Conservation (phyloP, 352 stramenopile species). For the Chrysophaeum taylorii region DNA sequence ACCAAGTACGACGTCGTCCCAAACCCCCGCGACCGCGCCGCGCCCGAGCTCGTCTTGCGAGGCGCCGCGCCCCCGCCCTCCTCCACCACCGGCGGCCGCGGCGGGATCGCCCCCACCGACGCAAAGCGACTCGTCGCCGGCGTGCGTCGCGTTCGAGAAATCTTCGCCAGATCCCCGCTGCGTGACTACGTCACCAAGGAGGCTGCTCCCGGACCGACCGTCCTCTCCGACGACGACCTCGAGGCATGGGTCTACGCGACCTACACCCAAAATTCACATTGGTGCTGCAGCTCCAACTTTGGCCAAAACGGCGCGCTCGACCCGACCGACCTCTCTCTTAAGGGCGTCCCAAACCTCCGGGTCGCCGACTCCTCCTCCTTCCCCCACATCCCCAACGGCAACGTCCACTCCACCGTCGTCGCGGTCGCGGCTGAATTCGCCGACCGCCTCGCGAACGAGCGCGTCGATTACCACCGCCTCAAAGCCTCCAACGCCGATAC, state of each 20-base stretch:
- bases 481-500: no score
- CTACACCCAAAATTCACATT: constrained; percentile 66
- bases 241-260: constrained; percentile 51
- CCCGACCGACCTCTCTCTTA: constrained; percentile 55
- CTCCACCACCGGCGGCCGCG: no score
- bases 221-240: constrained; percentile 34
- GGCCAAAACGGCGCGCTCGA: constrained; percentile 49
- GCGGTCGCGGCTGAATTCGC: constrained; percentile 74
- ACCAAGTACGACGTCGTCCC: constrained; percentile 40
- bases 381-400: constrained; percentile 81
- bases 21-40: no score
- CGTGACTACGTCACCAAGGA: neutral
- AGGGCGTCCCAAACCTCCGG: constrained; percentile 67
- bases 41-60: constrained; percentile 46
- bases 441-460: neutral
- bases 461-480: no score
- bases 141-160: constrained; percentile 31
- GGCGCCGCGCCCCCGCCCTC: constrained; percentile 36
- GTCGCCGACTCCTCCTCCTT: constrained; percentile 83
- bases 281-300: constrained; percentile 65
- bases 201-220: no score
- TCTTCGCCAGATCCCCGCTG: constrained; percentile 24
- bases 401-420: constrained; percentile 81
- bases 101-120: constrained; percentile 15
- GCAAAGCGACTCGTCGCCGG: constrained; percentile 29